phyloP scores from a whole-genome alignment of 371 early-diverging fungal genomes.

The Phascolomyces articulosus region DNA sequence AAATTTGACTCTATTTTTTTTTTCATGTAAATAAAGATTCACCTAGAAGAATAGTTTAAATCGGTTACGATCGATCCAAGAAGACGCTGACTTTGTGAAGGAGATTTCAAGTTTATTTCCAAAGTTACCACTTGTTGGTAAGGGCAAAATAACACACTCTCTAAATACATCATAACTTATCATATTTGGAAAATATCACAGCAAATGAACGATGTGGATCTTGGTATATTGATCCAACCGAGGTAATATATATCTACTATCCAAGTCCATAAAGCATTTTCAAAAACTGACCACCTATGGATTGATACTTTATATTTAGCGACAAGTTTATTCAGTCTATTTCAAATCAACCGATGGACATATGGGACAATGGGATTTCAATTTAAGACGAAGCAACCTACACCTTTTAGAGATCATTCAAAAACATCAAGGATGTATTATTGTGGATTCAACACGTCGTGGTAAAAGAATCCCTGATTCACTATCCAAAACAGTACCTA shows the following conservation, averaged over 20 bases:
- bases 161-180: too few species aligned
- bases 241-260: constrained; percentile 34
- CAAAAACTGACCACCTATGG: too few species aligned
- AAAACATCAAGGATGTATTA: constrained; percentile 69
- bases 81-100: constrained; percentile 75
- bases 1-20: neutral
- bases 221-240: constrained; percentile 78
- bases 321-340: constrained; percentile 69
- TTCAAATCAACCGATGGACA: constrained; percentile 95
- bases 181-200: too few species aligned
- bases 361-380: constrained; percentile 83
- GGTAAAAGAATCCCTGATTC: constrained; percentile 88
- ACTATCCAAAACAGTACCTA: constrained; percentile 84
- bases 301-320: constrained; percentile 25
- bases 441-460: constrained; percentile 86
- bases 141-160: too few species aligned
- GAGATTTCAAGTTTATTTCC: constrained; percentile 60
- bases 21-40: neutral
- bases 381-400: constrained; percentile 75
- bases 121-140: constrained; percentile 67
- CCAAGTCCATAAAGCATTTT: too few species aligned
- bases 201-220: constrained; percentile 86
- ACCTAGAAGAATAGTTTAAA: constrained; percentile 57
- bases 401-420: constrained; percentile 68
- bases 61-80: constrained; percentile 77